Percentiles rank a stretch among this genome's conserved stretches.
phyloP scores from a whole-genome alignment of 805 yeast species.

The Candida palmyrensis region DNA sequence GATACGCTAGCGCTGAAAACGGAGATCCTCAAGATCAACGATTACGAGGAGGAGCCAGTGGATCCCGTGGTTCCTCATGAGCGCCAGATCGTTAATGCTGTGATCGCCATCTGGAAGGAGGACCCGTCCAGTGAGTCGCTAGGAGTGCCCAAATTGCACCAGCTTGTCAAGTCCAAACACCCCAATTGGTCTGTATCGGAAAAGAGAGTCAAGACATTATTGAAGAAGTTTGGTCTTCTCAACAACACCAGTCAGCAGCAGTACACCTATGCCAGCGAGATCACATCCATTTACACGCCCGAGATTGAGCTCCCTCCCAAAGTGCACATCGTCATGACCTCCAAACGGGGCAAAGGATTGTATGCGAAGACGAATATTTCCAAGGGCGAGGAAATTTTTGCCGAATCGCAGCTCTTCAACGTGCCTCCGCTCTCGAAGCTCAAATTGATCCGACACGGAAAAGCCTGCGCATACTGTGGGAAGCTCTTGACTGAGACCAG shows the following conservation, averaged over 20 bases:
- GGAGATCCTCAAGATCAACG: slow-evolving; percentile 36
- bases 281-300: slow-evolving; percentile 48
- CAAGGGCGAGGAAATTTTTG: slow-evolving; percentile 54
- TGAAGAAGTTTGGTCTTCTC: slow-evolving; percentile 54
- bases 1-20: slow-evolving; percentile 12
- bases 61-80: slow-evolving; percentile 47
- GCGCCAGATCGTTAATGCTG: slow-evolving; percentile 53
- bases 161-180: slow-evolving; percentile 44
- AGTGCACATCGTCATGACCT: slow-evolving; percentile 45
- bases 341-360: slow-evolving; percentile 57
- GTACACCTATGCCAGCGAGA: slow-evolving; percentile 49
- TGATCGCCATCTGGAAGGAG: slow-evolving; percentile 62
- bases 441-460: slow-evolving; percentile 52
- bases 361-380: slow-evolving; percentile 44
- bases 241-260: slow-evolving; percentile 25
- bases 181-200: slow-evolving; percentile 62
- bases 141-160: slow-evolving; percentile 50
- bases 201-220: slow-evolving; percentile 47
- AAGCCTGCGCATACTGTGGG: slow-evolving; percentile 73
- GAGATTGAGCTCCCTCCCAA: slow-evolving; percentile 32
- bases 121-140: slow-evolving; percentile 59
- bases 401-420: slow-evolving; percentile 54
- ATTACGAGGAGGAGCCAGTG: slow-evolving; percentile 15
- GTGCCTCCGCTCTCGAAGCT: slow-evolving; percentile 67
- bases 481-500: slow-evolving; percentile 36